These are phyloP conservation scores for Cutaneotrichosporon sp. DNA, from an alignment of 1,284 basidiomycete species.

Conservation along the genomic window DNA sequence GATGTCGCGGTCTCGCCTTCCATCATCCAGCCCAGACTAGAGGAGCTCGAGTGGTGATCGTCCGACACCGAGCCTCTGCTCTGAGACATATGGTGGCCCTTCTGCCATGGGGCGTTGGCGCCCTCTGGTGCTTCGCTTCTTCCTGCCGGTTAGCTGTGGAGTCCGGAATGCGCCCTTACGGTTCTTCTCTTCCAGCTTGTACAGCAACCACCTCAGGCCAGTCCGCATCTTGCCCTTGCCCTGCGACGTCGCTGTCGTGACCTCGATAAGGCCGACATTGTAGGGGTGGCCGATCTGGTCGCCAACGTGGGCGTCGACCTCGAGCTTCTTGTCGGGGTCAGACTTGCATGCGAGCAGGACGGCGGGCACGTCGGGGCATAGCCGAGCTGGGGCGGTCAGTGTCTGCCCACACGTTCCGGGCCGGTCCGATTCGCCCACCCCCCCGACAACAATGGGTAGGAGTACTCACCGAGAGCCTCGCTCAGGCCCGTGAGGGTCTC, in stretches of 20 bases:
- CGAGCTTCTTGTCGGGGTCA: conserved; percentile 38
- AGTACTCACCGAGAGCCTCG: conserved; percentile 41
- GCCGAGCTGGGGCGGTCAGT: conserved; percentile 23
- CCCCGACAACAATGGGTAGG: neutral
- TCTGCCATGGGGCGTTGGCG: neutral
- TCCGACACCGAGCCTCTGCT: conserved; percentile 10
- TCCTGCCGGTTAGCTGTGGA: conserved; percentile 1
- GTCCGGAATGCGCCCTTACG: conserved; percentile 31
- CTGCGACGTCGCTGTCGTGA: conserved; percentile 38
- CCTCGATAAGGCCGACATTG: conserved; percentile 53
- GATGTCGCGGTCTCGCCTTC: conserved; percentile 18
- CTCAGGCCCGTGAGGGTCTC: conserved; percentile 38
- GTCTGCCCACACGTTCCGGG: conserved; percentile 2
- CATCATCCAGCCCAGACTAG: conserved; percentile 41
- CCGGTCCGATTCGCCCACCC: neutral
- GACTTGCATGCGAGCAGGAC: conserved; percentile 53
- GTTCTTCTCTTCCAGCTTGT: conserved; percentile 43
- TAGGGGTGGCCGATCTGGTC: conserved; percentile 50
- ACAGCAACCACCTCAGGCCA: conserved; percentile 50
- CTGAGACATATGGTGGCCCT: neutral
- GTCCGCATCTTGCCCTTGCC: conserved; percentile 53
- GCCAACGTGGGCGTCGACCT: conserved; percentile 44
- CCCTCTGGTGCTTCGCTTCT: neutral
- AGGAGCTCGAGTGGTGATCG: conserved; percentile 32
- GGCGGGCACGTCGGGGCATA: conserved; percentile 35